Percentiles rank a stretch among this genome's conserved stretches.
Conservation (phyloP, 257 asterid genomes). For the Solanum ossicruentum region DNA sequence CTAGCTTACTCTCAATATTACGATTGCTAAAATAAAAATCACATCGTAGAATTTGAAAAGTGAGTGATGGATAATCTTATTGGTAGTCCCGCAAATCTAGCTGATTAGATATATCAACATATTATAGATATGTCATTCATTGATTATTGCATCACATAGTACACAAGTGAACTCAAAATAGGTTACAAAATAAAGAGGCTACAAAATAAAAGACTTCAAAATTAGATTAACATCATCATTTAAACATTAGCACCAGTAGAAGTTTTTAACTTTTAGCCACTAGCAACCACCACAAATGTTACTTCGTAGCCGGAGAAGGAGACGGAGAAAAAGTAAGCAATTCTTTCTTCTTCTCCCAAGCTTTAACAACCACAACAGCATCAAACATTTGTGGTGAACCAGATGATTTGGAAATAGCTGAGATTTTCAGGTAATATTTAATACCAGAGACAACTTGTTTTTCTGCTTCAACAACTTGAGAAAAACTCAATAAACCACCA, state of each 20-base stretch:
- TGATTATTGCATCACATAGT: background rate
- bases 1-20: too few species aligned
- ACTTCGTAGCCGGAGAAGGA: conserved; percentile 12
- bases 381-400: conserved; percentile 14
- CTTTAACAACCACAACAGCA: conserved; percentile 47
- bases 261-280: background rate
- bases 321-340: conserved; percentile 27
- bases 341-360: conserved; percentile 32
- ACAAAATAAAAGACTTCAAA: background rate
- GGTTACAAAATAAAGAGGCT: background rate
- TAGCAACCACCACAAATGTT: background rate
- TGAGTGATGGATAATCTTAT: background rate
- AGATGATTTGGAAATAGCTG: conserved; percentile 4
- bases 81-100: background rate
- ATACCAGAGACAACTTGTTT: conserved; percentile 70
- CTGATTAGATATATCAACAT: background rate
- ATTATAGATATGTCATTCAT: background rate
- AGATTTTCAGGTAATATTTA: conserved; percentile 52
- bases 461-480: conserved; percentile 50
- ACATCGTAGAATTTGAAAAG: too few species aligned
- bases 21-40: too few species aligned
- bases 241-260: background rate
- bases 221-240: background rate
- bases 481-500: conserved; percentile 16
- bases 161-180: background rate